Percentiles rank a stretch among this genome's conserved stretches.
phyloP scores from a whole-genome alignment of 371 early-diverging fungal species.

The Rhizopus sp. region DNA sequence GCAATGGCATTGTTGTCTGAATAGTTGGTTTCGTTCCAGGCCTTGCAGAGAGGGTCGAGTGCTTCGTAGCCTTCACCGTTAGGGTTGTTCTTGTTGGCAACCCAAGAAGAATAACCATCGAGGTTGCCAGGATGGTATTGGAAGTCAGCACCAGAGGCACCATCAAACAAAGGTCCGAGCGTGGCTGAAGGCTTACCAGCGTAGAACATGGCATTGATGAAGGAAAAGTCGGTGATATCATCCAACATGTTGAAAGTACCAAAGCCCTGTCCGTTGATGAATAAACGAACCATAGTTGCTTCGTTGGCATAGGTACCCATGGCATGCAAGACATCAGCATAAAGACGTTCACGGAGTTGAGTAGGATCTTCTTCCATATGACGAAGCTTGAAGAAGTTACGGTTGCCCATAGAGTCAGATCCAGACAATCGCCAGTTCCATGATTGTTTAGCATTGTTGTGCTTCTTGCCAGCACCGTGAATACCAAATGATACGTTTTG shows the following conservation, averaged over 20 bases:
- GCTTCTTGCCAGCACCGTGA: slow-evolving; percentile 57
- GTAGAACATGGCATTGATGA: slow-evolving; percentile 48
- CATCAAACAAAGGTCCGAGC: slow-evolving; percentile 56
- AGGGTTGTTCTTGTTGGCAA: slow-evolving; percentile 33
- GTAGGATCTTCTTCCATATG: slow-evolving; percentile 64
- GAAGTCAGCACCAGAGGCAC: slow-evolving; percentile 56
- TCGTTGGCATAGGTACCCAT: slow-evolving; percentile 52
- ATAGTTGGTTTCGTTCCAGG: slow-evolving; percentile 39
- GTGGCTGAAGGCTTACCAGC: slow-evolving; percentile 41
- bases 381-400: slow-evolving; percentile 57
- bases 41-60: slow-evolving; percentile 42
- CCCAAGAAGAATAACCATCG: slow-evolving; percentile 38
- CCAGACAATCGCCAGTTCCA: slow-evolving; percentile 49
- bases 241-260: slow-evolving; percentile 63
- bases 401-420: slow-evolving; percentile 37
- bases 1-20: slow-evolving; percentile 43
- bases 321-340: slow-evolving; percentile 52
- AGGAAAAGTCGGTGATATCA: slow-evolving; percentile 53
- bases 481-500: slow-evolving; percentile 43
- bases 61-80: slow-evolving; percentile 31
- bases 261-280: slow-evolving; percentile 50
- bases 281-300: slow-evolving; percentile 56
- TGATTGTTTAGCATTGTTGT: slow-evolving; percentile 61
- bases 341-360: slow-evolving; percentile 61
- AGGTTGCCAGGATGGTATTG: slow-evolving; percentile 28